Evolutionary conservation across 2,329 filamentous ascomycete genomes (phyloP).

Genomic region (Triangularia verruculosa): DNA sequence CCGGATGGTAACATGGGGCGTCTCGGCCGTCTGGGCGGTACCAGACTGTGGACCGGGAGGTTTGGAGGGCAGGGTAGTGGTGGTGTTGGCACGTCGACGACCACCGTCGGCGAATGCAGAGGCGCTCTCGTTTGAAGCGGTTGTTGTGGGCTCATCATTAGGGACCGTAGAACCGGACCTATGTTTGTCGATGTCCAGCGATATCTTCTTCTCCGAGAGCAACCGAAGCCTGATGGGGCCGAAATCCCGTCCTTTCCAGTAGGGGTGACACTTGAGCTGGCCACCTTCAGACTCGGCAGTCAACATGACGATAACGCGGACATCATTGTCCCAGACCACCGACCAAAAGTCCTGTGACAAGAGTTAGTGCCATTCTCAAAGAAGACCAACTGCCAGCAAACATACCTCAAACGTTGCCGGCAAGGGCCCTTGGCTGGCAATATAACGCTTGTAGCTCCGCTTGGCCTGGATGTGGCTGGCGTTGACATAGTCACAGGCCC

Average conservation of each 20-base stretch:
- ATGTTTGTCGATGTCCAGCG: conserved; percentile 64
- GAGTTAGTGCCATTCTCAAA: conserved; percentile 29
- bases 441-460: conserved; percentile 86
- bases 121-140: not conserved
- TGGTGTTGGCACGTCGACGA: conserved; percentile 54
- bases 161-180: conserved; percentile 30
- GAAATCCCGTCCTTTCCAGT: conserved; percentile 80
- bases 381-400: conserved; percentile 14
- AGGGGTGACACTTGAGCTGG: conserved; percentile 90
- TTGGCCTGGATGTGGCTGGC: conserved; percentile 80
- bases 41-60: conserved; percentile 31
- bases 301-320: conserved; percentile 92
- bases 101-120: conserved; percentile 38
- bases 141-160: conserved; percentile 29
- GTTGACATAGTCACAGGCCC: conserved; percentile 90
- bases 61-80: conserved; percentile 41
- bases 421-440: conserved; percentile 90
- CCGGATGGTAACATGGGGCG: conserved; percentile 76
- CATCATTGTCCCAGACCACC: conserved; percentile 93
- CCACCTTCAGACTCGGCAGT: conserved; percentile 92
- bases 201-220: conserved; percentile 79
- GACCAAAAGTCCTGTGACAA: conserved; percentile 85
- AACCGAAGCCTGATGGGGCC: conserved; percentile 72
- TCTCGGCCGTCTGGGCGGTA: conserved; percentile 43
- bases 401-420: conserved; percentile 86